phyloP scores from a whole-genome alignment of 495 filamentous ascomycete species.

The Hamigera avellanea region DNA sequence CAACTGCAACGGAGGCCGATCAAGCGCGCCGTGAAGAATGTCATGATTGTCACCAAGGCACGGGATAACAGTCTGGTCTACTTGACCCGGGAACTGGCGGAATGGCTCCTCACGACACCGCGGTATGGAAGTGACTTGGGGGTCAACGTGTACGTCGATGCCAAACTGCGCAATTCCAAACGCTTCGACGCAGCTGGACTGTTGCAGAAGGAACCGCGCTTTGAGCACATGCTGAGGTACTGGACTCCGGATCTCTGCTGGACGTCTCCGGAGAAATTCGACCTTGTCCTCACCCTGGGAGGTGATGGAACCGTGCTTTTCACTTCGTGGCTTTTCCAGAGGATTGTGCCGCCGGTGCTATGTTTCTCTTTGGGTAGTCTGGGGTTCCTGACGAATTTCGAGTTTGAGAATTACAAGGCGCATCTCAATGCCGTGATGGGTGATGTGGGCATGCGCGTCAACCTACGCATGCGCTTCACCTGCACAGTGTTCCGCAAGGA shows the following conservation, averaged over 20 bases:
- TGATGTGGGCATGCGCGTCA: slow-evolving; percentile 86
- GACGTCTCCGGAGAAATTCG: slow-evolving; percentile 79
- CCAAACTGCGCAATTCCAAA: slow-evolving; percentile 73
- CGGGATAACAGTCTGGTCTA: slow-evolving; percentile 79
- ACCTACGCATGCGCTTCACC: slow-evolving; percentile 94
- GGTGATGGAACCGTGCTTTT: slow-evolving; percentile 89
- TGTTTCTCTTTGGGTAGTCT: slow-evolving; percentile 82
- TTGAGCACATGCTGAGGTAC: slow-evolving; percentile 70
- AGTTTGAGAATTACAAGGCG: slow-evolving; percentile 71
- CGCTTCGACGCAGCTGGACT: slow-evolving; percentile 74
- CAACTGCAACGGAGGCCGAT: slow-evolving; percentile 84
- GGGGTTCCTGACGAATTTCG: slow-evolving; percentile 87
- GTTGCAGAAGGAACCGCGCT: slow-evolving; percentile 56
- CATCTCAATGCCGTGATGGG: slow-evolving; percentile 80
- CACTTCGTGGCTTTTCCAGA: slow-evolving; percentile 90
- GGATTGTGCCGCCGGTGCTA: slow-evolving; percentile 79
- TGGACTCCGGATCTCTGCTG: slow-evolving; percentile 95
- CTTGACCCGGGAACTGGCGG: slow-evolving; percentile 72
- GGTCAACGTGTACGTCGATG: slow-evolving; percentile 89
- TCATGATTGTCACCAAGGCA: slow-evolving; percentile 97
- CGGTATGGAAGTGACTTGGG: slow-evolving; percentile 70
- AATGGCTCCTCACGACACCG: slow-evolving; percentile 77
- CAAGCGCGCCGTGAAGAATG: slow-evolving; percentile 72
- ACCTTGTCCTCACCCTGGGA: slow-evolving; percentile 82
- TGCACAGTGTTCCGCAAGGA: slow-evolving; percentile 74